Base-by-base conservation (phyloP, 495 filamentous ascomycete species). In the Penicillium atrosanguineum region DNA sequence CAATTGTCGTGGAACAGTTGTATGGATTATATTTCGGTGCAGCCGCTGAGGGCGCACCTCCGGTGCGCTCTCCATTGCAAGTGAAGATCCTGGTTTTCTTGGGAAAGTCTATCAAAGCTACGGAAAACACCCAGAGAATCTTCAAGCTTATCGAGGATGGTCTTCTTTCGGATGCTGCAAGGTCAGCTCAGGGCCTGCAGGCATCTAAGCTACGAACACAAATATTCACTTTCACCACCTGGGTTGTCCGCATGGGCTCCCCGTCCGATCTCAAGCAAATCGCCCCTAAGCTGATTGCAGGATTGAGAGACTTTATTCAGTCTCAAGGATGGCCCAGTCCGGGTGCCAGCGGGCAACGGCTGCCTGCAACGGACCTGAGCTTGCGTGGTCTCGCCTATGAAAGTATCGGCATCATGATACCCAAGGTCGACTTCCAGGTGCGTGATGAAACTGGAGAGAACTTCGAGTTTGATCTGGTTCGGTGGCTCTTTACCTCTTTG, bases 191-290 rank as follows among this genome's bases (percentile, higher is more conserved):
- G 46, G 86, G 87, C 1, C 69, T 89, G n/a, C 87, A 91, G 64
- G 81, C 80, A 6, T 78, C 82, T 9, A 89, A 89, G 61, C 72
- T 97, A 14, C 81, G 89, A 51, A 84, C 85, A 43, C 89, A 92
- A 23, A 82, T 95, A n/a, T 92, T 97, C 62, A 84, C 84, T 40
- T 95, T 91, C 61, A 86, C 91, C 26, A 90, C 89, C 41, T 96
- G 92, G 85, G 83, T 92, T 19, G 89, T 91, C 7, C 81, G 87
- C 41, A 87, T 90, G 62, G 88, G 83, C 20, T 82, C 83, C 11
- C 68, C 71, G 8, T 74, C 73, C 15, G 78, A 83, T 41, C 70
- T 88, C 9, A 77, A 80, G 48, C 64, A 70, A 18, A 84, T 95
- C 52, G 88, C 88, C 1, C 78, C 85, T 2, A 80, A 79, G 34